Base-by-base conservation (phyloP, 1,284 basidiomycete genomes). In the Rhodotorula sp. region DNA sequence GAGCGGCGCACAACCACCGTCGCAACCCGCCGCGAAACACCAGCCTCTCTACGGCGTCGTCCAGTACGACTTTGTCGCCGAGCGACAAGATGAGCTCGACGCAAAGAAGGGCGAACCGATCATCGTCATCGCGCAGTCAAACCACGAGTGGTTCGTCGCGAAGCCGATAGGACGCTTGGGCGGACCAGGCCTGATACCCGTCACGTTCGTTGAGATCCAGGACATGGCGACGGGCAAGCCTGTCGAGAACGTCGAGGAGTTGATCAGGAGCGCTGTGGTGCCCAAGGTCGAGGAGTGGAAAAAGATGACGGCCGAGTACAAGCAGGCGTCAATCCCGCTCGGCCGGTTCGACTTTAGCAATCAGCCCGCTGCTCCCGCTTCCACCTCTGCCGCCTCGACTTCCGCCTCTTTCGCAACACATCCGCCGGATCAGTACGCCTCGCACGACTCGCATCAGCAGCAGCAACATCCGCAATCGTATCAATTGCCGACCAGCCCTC, bases 221-320 rank as follows among this genome's bases (percentile, higher is more conserved):
- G 94, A 99, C 81, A 92, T 94, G 29, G 83, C 87, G 11, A 92
- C 94, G 6, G 93, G 90, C 56, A 84, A 86, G 70, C 84, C 91
- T 30, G 83, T 92, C 44, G 63, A 77, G 30, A 89, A 93, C 72
- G 85, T 95, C 10, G 86, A 88, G 34, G 84, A 86, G 30, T 84
- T 96, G 70, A 92, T 96, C 80, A 88, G 91, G 77, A 85, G 86
- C 34, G 91, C 91, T 27, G 77, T 77, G 29, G 88, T 90, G 68
- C 96, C 96, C 30, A 89, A 88, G 74, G 94, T 99, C 20, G 95
- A 98, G 79, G 94, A 98, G 74, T 99, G 96, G 96, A 98, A 98
- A 80, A 89, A 89, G 78, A 90, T 91, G 63, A 92, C 97, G 83
- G 87, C 94, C 67, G 90, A 87, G 75, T 98, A 98, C 84, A 98